Conservation (phyloP, 2,329 filamentous ascomycete species). For the Trichoderma koningii region DNA sequence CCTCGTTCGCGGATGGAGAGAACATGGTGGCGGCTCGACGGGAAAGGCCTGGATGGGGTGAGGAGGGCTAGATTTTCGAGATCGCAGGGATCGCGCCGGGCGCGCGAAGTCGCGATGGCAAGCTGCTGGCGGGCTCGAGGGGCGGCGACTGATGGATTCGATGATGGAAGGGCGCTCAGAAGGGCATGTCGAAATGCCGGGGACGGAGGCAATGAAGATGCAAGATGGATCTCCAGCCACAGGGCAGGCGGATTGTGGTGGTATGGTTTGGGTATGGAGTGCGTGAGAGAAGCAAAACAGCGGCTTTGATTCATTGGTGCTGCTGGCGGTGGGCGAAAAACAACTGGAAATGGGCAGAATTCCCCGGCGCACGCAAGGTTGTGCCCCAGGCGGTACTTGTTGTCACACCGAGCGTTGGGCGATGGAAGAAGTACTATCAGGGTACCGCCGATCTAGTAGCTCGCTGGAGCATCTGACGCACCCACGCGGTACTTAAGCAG, state of each 20-base stretch:
- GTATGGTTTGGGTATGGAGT: conserved; percentile 22
- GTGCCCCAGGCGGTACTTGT: background rate
- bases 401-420: rapidly evolving
- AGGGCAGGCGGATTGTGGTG: background rate
- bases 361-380: background rate
- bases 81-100: conserved; percentile 26
- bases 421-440: rapidly evolving
- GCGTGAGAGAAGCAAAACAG: conserved; percentile 29
- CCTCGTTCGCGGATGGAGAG: conserved; percentile 55
- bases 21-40: conserved; percentile 54
- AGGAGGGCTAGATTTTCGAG: conserved; percentile 5
- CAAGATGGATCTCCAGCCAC: conserved; percentile 23
- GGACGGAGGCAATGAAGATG: conserved; percentile 17
- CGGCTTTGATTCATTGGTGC: conserved; percentile 26
- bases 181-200: conserved; percentile 28
- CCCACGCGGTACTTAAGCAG: background rate
- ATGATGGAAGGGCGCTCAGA: conserved; percentile 24
- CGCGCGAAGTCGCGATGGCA: conserved; percentile 31
- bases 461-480: conserved; percentile 8
- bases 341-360: conserved; percentile 33
- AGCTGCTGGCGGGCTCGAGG: conserved; percentile 30
- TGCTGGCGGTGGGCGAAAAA: conserved; percentile 39
- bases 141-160: conserved; percentile 27
- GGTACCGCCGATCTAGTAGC: background rate
- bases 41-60: conserved; percentile 26